Conservation (phyloP, 495 filamentous ascomycete species). For the Letharia columbiana region DNA sequence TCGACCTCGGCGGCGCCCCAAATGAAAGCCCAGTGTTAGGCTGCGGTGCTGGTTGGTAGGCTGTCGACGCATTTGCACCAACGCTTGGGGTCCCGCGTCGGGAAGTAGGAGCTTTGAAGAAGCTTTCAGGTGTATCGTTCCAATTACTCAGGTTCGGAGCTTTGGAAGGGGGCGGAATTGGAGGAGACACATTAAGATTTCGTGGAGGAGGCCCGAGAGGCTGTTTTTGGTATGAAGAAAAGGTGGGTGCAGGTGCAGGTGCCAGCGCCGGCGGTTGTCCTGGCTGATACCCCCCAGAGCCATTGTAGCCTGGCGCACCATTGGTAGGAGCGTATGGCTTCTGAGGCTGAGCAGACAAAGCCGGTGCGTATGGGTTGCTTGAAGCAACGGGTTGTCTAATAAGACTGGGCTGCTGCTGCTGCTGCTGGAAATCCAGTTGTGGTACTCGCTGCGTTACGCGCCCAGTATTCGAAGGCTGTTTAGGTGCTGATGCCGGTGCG, state of each 20-base stretch:
- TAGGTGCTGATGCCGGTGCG: conserved; percentile 34
- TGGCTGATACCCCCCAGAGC: conserved; percentile 42
- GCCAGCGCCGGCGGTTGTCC: conserved; percentile 32
- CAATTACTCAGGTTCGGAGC: conserved; percentile 65
- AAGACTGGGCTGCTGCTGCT: conserved; percentile 32
- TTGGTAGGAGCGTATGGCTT: conserved; percentile 52
- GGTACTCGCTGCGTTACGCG: conserved; percentile 25
- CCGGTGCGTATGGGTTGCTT: conserved; percentile 30
- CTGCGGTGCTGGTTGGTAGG: conserved; percentile 49
- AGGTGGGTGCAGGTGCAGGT: conserved; percentile 32
- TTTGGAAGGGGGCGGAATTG: conserved; percentile 58
- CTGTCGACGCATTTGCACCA: conserved; percentile 53
- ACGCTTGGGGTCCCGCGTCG: conserved; percentile 63
- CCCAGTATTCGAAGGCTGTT: conserved; percentile 27
- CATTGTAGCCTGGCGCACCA: conserved; percentile 31
- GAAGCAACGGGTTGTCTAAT: conserved; percentile 34
- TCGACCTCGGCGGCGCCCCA: conserved; percentile 35
- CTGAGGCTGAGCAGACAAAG: conserved; percentile 34
- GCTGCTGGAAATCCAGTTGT: conserved; percentile 16
- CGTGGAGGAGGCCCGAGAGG: conserved; percentile 51
- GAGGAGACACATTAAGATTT: conserved; percentile 49
- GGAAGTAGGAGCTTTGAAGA: conserved; percentile 61
- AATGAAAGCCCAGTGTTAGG: conserved; percentile 30
- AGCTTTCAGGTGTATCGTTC: conserved; percentile 87
- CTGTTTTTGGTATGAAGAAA: conserved; percentile 33